Conservation (phyloP, 208 protist species). For the Wallacemonas sp. region DNA sequence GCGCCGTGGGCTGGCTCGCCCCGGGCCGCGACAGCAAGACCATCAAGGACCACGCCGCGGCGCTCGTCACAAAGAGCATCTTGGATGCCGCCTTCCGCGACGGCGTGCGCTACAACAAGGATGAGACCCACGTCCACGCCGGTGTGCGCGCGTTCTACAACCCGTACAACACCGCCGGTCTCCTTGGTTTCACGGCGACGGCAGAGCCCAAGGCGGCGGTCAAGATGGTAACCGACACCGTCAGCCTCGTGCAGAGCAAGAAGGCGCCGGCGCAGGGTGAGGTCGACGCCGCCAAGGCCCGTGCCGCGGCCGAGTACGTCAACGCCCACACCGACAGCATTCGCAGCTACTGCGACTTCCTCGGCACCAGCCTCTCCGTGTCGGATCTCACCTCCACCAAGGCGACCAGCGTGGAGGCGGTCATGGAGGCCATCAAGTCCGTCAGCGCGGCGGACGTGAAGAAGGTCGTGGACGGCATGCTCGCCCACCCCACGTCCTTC, state of each 20-base stretch:
- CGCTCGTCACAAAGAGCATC: constrained; percentile 62
- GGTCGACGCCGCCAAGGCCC: constrained; percentile 58
- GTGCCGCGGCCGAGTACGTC: constrained; percentile 50
- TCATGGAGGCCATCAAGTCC: constrained; percentile 58
- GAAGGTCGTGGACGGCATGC: constrained; percentile 65
- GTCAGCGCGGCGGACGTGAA: constrained; percentile 64
- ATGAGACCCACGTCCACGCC: constrained; percentile 36
- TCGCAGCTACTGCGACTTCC: constrained; percentile 87
- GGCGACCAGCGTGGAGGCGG: constrained; percentile 41
- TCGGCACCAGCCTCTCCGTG: constrained; percentile 70
- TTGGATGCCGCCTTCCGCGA: constrained; percentile 64
- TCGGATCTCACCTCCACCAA: constrained; percentile 27
- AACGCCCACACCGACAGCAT: constrained; percentile 63
- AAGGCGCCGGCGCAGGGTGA: constrained; percentile 24
- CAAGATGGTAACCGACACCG: constrained; percentile 59
- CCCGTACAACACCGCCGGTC: constrained; percentile 74
- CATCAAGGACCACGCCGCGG: constrained; percentile 69
- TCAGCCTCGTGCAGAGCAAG: constrained; percentile 51
- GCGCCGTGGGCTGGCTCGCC: constrained; percentile 79
- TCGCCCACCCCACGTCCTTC: constrained; percentile 59
- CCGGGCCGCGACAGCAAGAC: constrained; percentile 52
- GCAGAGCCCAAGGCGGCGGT: constrained; percentile 50
- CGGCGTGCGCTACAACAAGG: constrained; percentile 43
- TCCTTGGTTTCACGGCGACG: constrained; percentile 74
- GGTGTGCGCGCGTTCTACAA: constrained; percentile 79